A percentile compares a stretch with the other conserved stretches of the same genome.
Evolutionary conservation across 202 grass and related monocot species (phyloP).

Genomic region (Bolboschoenoplectus hybrid): DNA sequence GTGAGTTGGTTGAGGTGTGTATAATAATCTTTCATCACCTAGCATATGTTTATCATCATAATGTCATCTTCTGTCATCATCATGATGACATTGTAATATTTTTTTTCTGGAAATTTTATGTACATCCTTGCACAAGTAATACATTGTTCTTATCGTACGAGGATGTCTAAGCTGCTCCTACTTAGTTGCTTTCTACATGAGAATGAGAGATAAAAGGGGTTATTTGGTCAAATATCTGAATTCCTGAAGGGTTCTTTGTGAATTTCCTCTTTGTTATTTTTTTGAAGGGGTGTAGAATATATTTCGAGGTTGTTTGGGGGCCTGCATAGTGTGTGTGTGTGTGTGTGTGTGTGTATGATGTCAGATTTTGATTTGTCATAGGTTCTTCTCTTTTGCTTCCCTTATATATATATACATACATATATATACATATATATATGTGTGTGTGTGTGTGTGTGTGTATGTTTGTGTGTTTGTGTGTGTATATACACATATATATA

Average conservation of each 20-base stretch:
- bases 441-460: too few species aligned
- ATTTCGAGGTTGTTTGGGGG: background rate
- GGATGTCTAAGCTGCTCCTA: background rate
- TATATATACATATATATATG: too few species aligned
- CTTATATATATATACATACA: too few species aligned
- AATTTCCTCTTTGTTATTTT: slow-evolving; percentile 24
- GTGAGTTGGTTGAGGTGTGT: slow-evolving; percentile 79
- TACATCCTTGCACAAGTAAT: background rate
- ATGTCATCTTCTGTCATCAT: slow-evolving; percentile 23
- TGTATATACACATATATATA: too few species aligned
- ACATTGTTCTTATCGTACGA: background rate
- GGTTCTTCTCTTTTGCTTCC: too few species aligned
- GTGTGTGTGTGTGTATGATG: too few species aligned
- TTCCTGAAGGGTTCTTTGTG: background rate
- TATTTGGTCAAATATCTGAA: background rate
- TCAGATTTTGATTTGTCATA: too few species aligned
- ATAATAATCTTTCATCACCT: slow-evolving; percentile 21
- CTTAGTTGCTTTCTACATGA: slow-evolving; percentile 10
- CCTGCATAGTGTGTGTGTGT: background rate
- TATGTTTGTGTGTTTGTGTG: too few species aligned
- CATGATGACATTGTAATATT: slow-evolving; percentile 13
- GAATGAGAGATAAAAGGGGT: background rate
- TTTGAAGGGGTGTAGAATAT: background rate
- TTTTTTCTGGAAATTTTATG: background rate
- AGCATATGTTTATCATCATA: slow-evolving; percentile 25